Base-by-base conservation (phyloP, 192 early-diverging fungal genomes). In the Phycomyces nitens region DNA sequence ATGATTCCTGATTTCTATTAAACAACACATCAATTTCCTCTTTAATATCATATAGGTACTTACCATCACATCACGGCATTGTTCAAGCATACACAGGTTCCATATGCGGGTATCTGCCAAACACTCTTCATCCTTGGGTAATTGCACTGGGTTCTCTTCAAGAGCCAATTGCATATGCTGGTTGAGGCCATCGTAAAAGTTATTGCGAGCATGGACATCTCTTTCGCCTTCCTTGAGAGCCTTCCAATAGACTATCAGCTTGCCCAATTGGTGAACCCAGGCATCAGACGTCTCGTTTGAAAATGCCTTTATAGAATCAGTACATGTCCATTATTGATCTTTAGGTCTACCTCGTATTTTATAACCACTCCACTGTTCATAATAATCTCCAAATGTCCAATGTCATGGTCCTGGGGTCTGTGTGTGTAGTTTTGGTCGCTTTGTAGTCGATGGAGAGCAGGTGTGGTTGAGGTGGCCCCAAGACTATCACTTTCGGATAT, bases 11-110 rank as follows among this genome's bases (percentile, higher is more conserved):
- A 52, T 73, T 73, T 73, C 71, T 73, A 64, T 57, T 63, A 15
- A 16, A 26, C 51, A 23, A 54, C n/a, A 43, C 51, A 41, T 47
- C 12, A 41, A 7, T 20, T 63, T 38, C 53, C 40, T 20, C 18
- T 53, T 63, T 53, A 22, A 53, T 27, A 49, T 34, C 12, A 27
- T 3, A 7, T 43, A 18, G 26, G 14, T 10, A 54, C 60, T 64
- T 68, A 73, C 71, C 23, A 56, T 56, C 39, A 68, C 39, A 64
- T 67, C 66, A 29, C 56, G 65, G 14, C 71, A 73, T 64, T 67
- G 65, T 3, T 62, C 61, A 47, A 52, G 57, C 26, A 58, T 9
- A 41, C 71, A 73, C 3, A 53, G 39, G 10, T 47, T 73, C 71
- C 71, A 73, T 24, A 68, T 53, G 1, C 66, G 65, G 10, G 61